Conservation (phyloP, 1,139 yeast genomes). For the Saccharomyces hybrid region DNA sequence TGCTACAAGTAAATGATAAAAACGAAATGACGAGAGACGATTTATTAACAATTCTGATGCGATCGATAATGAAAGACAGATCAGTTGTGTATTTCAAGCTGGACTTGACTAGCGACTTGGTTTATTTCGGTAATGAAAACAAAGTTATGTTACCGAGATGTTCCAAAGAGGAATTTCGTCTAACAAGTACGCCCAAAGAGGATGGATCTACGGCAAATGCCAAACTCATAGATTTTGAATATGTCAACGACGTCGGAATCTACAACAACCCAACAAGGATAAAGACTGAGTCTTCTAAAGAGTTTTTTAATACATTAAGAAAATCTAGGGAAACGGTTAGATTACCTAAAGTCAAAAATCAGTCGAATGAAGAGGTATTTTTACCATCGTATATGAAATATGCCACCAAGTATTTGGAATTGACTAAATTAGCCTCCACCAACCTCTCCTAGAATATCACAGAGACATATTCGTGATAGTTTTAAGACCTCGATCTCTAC, state of each 20-base stretch:
- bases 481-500: background rate
- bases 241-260: conserved; percentile 20
- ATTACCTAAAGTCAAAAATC: conserved; percentile 4
- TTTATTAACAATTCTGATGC: conserved; percentile 24
- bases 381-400: conserved; percentile 1
- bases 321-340: conserved; percentile 8
- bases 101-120: conserved; percentile 24
- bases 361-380: conserved; percentile 1
- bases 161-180: conserved; percentile 9
- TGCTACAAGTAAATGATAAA: conserved; percentile 11
- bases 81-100: conserved; percentile 24
- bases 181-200: background rate
- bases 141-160: conserved; percentile 14
- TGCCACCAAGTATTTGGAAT: background rate
- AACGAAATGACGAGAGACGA: conserved; percentile 18
- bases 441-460: background rate
- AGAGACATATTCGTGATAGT: background rate
- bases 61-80: conserved; percentile 21
- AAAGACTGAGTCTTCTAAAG: conserved; percentile 9
- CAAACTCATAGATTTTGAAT: conserved; percentile 13
- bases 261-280: conserved; percentile 13
- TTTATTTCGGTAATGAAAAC: conserved; percentile 25
- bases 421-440: background rate
- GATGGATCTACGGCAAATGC: background rate
- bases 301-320: conserved; percentile 19